Base-by-base conservation (phyloP, 257 asterid species). In the Voacanga thouarsii region DNA sequence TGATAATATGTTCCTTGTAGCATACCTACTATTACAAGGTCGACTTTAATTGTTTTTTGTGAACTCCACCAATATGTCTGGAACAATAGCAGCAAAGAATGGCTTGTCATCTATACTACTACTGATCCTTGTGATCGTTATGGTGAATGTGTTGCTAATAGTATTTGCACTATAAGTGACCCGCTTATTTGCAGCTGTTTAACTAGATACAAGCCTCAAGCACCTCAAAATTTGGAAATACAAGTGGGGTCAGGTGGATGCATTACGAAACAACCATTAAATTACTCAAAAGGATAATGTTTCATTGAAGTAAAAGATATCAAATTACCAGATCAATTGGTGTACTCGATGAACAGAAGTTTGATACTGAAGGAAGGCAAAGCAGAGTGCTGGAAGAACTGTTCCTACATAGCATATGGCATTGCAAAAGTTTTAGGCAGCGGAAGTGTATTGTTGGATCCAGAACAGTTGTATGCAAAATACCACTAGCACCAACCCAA, bases 311-410 rank as follows among this genome's bases (percentile, higher is more conserved):
- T 86, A 82, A 84, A 44, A 0, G 75, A 81, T 55, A 88, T 92
- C 78, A 92, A 92, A 47, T 68, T 94, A 87, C 98, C 98, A 15
- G 91, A 88, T 75, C 79, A 85, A 30, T 89, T 85, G 71, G 19
- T 71, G 61, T 85, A 89, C 19, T 79, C 77, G 45, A 95, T 88
- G 21, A 84, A 90, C 74, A 74, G 49, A 26, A 15, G 7, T 43
- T 77, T 85, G 89, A 49, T 60, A 9, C 69, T 92, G 78, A 77
- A 77, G 26, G 83, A 61, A 24, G 59, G 81, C 75, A 71, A 76
- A 82, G 82, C 15, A 82, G 88, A n/a, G n/a, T n/a, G n/a, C n/a
- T n/a, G n/a, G n/a, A n/a, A n/a, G n/a, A n/a, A n/a, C n/a, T n/a
- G n/a, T 68, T 80, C 79, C 21, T 85, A 83, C 80, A 78, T 57